Percentiles rank a stretch among this genome's conserved stretches.
Conservation (phyloP, 768 basidiomycete species). For the Crepidotus variabilis region DNA sequence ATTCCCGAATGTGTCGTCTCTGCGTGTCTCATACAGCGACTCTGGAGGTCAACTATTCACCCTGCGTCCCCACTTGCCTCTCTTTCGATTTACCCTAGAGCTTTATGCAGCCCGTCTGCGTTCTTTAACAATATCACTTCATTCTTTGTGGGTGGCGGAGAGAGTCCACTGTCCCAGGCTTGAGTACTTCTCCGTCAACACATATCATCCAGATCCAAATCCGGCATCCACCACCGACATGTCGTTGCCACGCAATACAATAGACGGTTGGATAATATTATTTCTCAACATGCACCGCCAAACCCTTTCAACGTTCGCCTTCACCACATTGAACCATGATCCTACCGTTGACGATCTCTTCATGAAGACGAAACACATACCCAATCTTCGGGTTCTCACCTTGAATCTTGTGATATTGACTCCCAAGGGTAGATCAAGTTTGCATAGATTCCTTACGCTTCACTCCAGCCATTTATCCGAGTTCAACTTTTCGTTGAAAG, state of each 20-base stretch:
- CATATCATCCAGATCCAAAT: not conserved
- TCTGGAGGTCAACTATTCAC: not conserved
- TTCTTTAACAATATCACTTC: not conserved
- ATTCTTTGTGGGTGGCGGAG: not conserved
- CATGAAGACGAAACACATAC: not conserved
- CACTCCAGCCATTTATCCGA: not conserved
- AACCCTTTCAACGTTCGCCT: not conserved
- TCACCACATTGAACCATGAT: not conserved
- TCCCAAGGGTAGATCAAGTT: not conserved
- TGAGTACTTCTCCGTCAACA: not conserved
- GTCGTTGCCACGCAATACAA: not conserved
- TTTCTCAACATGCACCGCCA: not conserved
- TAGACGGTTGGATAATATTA: not conserved
- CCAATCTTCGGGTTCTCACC: not conserved
- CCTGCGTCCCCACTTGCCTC: not conserved
- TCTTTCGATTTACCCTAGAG: not conserved
- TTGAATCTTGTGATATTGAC: not conserved
- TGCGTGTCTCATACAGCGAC: not conserved
- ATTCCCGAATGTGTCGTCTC: not conserved
- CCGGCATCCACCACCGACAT: not conserved
- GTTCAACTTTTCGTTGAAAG: not conserved
- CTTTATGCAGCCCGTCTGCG: not conserved
- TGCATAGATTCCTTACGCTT: not conserved
- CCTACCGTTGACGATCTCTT: not conserved
- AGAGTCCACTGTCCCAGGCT: not conserved